A percentile compares a stretch with the other conserved stretches of the same genome.
Conservation (phyloP, 305 asterid genomes). For the Withania somnifera region DNA sequence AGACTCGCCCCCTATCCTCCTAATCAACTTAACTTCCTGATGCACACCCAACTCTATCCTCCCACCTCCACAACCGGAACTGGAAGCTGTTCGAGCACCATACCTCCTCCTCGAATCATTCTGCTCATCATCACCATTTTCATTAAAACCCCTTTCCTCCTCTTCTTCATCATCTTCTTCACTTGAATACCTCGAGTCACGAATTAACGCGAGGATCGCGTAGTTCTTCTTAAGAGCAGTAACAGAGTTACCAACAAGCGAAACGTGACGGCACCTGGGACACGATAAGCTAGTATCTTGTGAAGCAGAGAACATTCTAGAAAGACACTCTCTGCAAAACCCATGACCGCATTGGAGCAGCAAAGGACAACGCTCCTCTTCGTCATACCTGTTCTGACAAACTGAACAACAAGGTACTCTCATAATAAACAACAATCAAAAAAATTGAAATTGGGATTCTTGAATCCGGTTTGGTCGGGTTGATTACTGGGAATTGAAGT, state of each 20-base stretch:
- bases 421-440: constrained; percentile 23
- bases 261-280: constrained; percentile 94
- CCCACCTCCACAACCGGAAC: constrained; percentile 29
- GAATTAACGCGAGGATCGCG: constrained; percentile 62
- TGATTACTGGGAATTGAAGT: background rate
- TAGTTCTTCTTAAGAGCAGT: constrained; percentile 75
- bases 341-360: constrained; percentile 98
- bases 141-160: constrained; percentile 18
- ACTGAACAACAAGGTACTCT: constrained; percentile 82
- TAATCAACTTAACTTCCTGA: constrained; percentile 59
- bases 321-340: constrained; percentile 87
- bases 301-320: constrained; percentile 70
- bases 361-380: constrained; percentile 88
- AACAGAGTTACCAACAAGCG: constrained; percentile 83
- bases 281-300: constrained; percentile 66
- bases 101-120: constrained; percentile 3
- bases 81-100: constrained; percentile 13
- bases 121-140: constrained; percentile 7
- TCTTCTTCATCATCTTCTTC: constrained; percentile 64
- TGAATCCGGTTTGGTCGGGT: background rate
- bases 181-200: constrained; percentile 25
- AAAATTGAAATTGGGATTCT: background rate
- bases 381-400: constrained; percentile 85
- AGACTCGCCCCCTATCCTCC: constrained; percentile 28
- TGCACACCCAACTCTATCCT: constrained; percentile 63